phyloP scores from a whole-genome alignment of 371 early-diverging fungal species.

The Mucor racemosus region DNA sequence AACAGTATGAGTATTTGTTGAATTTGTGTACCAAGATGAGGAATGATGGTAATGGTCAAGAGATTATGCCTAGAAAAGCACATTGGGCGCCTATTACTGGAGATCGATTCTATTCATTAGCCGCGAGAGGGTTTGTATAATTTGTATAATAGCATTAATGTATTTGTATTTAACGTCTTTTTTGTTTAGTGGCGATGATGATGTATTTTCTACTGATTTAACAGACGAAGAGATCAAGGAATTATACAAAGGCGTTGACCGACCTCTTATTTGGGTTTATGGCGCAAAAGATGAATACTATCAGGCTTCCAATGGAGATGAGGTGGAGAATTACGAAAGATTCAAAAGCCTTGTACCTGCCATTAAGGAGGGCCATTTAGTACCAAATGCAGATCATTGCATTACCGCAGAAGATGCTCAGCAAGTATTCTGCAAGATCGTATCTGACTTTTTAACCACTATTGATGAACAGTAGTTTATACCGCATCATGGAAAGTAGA shows the following conservation, averaged over 20 bases:
- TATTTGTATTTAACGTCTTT: not conserved
- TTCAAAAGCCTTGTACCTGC: slow-evolving; percentile 43
- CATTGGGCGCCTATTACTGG: slow-evolving; percentile 50
- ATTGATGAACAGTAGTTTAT: too few relatives aligned
- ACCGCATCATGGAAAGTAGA: not conserved
- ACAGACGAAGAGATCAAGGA: slow-evolving; percentile 37
- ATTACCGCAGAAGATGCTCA: slow-evolving; percentile 42
- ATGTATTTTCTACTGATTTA: slow-evolving; percentile 62
- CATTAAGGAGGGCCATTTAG: slow-evolving; percentile 32
- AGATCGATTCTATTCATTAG: slow-evolving; percentile 52
- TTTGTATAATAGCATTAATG: not conserved
- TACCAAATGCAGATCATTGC: slow-evolving; percentile 53
- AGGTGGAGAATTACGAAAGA: slow-evolving; percentile 31
- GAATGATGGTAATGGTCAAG: slow-evolving; percentile 42
- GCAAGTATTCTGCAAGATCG: slow-evolving; percentile 14
- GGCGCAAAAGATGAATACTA: slow-evolving; percentile 55
- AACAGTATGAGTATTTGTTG: slow-evolving; percentile 33
- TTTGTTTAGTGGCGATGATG: slow-evolving; percentile 56
- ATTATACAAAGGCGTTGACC: slow-evolving; percentile 40
- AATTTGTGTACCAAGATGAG: slow-evolving; percentile 39
- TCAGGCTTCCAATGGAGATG: slow-evolving; percentile 24
- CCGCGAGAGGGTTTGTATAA: slow-evolving; percentile 41
- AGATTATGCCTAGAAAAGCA: slow-evolving; percentile 47
- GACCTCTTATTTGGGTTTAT: slow-evolving; percentile 50
- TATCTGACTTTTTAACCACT: not conserved